Evolutionary conservation across 805 yeast species (phyloP), one percentile per base, ranked within the genome.

Genomic region (Lipomyces spencermartinsiae): DNA sequence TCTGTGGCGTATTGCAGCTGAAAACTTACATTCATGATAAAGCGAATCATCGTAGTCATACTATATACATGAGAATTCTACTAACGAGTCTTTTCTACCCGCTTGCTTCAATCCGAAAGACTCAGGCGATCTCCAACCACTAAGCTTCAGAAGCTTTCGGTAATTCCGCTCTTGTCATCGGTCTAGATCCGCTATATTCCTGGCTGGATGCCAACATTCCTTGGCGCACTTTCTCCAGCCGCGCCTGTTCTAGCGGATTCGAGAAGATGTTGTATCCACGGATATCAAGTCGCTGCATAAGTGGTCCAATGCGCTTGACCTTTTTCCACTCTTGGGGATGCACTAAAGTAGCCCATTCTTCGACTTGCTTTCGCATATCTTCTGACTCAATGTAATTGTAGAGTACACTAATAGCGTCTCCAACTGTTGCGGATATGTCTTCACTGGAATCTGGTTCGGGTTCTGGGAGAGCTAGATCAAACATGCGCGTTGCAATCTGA

Each of bases 351-450:
- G 76, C 68, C 77, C 76, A 75, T 0, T 68, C 59, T 51, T 73
- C 73, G 7, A 78, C 66, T 29, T 70, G 62, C 1, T 53, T 19
- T 53, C 66, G 69, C 4, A 59, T 39, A 7, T 73, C 72, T 8
- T 69, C 71, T 19, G 71, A 73, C 22, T 73, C 66, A 6, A 83
- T 79, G 74, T 80, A 85, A 67, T 84, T 84, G 70, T 84, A 81
- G 74, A 87, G 74, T 2, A 84, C 79, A 43, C 82, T 78, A 37
- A 88, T 73, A 10, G 86, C 80, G 31, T 84, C 84, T 5, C 76
- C 74, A 19, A 83, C 79, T 5, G 71, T 58, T 8, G n/a, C 22
- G 16, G 71, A 53, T 12, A 19, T 46, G 31, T 53, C 34, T 56
- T 61, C 65, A 14, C 39, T 43, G 7, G 63, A 61, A n/a, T 51